Evolutionary conservation across 305 asterid species (phyloP).

Genomic region (Fraxinus dipetala): DNA sequence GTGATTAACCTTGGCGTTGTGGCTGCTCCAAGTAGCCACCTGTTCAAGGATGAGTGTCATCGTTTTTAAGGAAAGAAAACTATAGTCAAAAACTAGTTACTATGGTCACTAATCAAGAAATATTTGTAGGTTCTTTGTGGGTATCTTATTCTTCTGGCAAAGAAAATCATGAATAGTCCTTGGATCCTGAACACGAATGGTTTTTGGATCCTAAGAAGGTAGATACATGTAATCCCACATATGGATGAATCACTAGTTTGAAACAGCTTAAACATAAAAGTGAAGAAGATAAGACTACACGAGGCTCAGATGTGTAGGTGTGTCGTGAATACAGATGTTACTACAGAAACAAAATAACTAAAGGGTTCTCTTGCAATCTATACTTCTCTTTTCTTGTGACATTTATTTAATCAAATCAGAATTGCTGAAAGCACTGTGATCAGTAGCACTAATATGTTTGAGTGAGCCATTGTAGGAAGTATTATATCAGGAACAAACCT

Average conservation of each 20-base stretch:
- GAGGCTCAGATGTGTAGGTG: background rate
- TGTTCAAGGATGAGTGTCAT: slow-evolving; percentile 28
- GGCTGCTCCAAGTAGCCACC: slow-evolving; percentile 88
- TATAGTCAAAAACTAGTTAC: background rate
- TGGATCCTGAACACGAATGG: background rate
- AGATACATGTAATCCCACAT: background rate
- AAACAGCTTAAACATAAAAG: background rate
- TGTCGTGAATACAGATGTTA: background rate
- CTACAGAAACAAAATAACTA: background rate
- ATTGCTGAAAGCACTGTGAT: background rate
- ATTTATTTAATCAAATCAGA: background rate
- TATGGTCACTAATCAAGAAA: background rate
- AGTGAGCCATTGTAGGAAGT: background rate
- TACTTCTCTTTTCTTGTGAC: background rate
- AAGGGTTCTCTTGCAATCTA: slow-evolving; percentile 6
- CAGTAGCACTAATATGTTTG: background rate
- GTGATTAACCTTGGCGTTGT: slow-evolving; percentile 61
- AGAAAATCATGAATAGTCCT: background rate
- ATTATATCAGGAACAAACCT: slow-evolving; percentile 41
- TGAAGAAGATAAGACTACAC: background rate
- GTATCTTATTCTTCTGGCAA: background rate
- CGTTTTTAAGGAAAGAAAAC: slow-evolving; percentile 12
- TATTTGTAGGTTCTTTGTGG: background rate
- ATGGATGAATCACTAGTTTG: background rate
- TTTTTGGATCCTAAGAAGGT: background rate